A percentile compares a stretch with the other conserved stretches of the same genome.
phyloP scores from a whole-genome alignment of 345 rosid species.

The Gossypium australe region DNA sequence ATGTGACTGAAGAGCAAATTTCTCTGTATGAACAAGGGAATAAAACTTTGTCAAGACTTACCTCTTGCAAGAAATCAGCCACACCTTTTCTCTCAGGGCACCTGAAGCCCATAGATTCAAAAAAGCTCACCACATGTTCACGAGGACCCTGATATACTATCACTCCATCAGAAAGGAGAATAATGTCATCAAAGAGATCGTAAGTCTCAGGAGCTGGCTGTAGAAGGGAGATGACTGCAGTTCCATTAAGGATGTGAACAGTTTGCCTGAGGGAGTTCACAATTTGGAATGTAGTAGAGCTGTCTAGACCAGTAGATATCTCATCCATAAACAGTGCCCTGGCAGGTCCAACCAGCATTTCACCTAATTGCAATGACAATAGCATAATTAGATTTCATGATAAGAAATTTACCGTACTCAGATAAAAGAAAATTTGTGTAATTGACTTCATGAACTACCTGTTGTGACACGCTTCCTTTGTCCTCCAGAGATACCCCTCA shows the following conservation, averaged over 20 bases:
- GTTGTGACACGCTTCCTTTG: slow-evolving; percentile 82
- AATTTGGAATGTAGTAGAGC: slow-evolving; percentile 74
- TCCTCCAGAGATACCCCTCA: slow-evolving; percentile 81
- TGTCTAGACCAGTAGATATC: slow-evolving; percentile 77
- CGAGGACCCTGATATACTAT: slow-evolving; percentile 77
- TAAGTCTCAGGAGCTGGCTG: slow-evolving; percentile 86
- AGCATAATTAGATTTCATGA: background rate
- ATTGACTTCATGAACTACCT: slow-evolving; percentile 17
- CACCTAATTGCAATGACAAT: slow-evolving; percentile 29
- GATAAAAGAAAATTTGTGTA: background rate
- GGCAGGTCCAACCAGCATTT: slow-evolving; percentile 68
- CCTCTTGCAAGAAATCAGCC: slow-evolving; percentile 85
- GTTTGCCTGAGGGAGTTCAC: slow-evolving; percentile 64
- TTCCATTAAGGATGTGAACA: slow-evolving; percentile 53
- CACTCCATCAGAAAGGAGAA: slow-evolving; percentile 66
- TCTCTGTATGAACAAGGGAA: background rate
- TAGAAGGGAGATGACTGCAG: slow-evolving; percentile 65
- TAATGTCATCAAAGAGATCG: slow-evolving; percentile 65
- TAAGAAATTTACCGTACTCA: slow-evolving; percentile 9
- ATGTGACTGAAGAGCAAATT: background rate
- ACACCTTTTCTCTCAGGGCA: slow-evolving; percentile 81
- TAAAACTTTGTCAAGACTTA: slow-evolving; percentile 19
- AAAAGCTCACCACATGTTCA: slow-evolving; percentile 49
- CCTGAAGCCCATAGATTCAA: slow-evolving; percentile 58
- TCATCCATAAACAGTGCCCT: slow-evolving; percentile 63